A percentile compares a stretch with the other conserved stretches of the same genome.
These are phyloP conservation scores for Anthracocystis panici-leucophaei DNA, from an alignment of 1,284 basidiomycete genomes.

Conservation along the genomic window DNA sequence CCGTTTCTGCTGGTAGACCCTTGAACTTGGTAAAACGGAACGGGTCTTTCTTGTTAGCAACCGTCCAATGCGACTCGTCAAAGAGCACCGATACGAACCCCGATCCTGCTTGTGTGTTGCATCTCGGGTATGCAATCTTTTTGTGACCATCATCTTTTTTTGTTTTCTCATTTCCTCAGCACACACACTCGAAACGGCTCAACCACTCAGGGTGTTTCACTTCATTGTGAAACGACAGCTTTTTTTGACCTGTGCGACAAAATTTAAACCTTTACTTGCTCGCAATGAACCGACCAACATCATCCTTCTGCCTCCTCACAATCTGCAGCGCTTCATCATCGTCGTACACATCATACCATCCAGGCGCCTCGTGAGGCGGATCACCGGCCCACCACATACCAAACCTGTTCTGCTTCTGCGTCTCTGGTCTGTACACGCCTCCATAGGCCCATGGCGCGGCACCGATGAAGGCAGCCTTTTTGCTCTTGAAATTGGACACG, in stretches of 20 bases:
- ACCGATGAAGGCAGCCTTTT: slow-evolving; percentile 22
- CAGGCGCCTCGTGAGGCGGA: slow-evolving; percentile 45
- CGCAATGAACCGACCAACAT: slow-evolving; percentile 15
- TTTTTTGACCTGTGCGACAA: not conserved
- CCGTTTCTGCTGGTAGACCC: not conserved
- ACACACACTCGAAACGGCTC: too few species aligned
- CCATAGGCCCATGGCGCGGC: slow-evolving; percentile 53
- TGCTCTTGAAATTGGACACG: slow-evolving; percentile 25
- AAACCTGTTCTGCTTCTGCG: slow-evolving; percentile 36
- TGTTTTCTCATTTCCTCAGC: not conserved
- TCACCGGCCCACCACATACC: slow-evolving; percentile 47
- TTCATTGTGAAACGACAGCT: too few species aligned
- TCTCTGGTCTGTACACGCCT: slow-evolving; percentile 48
- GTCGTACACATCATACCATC: slow-evolving; percentile 58
- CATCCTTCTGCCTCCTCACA: slow-evolving; percentile 23
- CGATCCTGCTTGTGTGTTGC: not conserved
- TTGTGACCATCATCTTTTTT: not conserved
- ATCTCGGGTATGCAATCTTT: not conserved
- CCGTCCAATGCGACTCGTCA: not conserved
- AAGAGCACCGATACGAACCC: not conserved
- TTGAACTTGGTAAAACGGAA: not conserved
- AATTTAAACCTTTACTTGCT: not conserved
- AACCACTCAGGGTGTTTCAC: too few species aligned
- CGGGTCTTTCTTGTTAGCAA: not conserved
- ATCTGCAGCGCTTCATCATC: slow-evolving; percentile 40